phyloP scores from a whole-genome alignment of 768 basidiomycete genomes.

The Macrolepiota dolichaula region DNA sequence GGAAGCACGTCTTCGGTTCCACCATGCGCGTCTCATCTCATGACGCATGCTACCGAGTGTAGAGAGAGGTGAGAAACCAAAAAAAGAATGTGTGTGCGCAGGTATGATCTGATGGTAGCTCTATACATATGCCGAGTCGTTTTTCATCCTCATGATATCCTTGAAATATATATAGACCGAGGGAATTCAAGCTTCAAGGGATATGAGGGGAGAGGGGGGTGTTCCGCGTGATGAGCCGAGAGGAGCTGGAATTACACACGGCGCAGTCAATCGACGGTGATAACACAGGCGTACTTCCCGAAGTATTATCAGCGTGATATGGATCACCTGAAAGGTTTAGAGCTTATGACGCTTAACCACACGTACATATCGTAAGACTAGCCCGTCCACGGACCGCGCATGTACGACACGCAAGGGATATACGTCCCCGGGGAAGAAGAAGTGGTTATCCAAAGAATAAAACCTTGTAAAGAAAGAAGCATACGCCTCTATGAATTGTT shows the following conservation, averaged over 20 bases:
- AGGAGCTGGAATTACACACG: not conserved
- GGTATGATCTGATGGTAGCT: not conserved
- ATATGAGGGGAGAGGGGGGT: not conserved
- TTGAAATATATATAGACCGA: not conserved
- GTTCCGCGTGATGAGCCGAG: not conserved
- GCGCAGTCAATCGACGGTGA: not conserved
- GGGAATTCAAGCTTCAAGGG: constrained; percentile 1
- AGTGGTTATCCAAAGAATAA: too few relatives aligned
- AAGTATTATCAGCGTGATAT: too few relatives aligned
- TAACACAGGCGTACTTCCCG: not conserved
- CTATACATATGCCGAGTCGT: constrained; percentile 1
- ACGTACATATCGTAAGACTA: too few relatives aligned
- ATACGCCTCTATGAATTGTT: too few relatives aligned
- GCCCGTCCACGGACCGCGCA: too few relatives aligned
- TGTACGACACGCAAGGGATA: too few relatives aligned
- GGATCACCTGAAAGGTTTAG: too few relatives aligned
- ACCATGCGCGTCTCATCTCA: not conserved
- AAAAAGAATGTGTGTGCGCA: not conserved
- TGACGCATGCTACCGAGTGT: constrained; percentile 1
- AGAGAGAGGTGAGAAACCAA: not conserved
- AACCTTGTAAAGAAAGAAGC: too few relatives aligned
- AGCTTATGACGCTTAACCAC: too few relatives aligned
- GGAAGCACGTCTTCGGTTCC: not conserved
- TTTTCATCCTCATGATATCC: not conserved
- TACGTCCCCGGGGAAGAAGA: too few relatives aligned